Conservation (phyloP, 306 rosid genomes). For the Cicer judaicum region DNA sequence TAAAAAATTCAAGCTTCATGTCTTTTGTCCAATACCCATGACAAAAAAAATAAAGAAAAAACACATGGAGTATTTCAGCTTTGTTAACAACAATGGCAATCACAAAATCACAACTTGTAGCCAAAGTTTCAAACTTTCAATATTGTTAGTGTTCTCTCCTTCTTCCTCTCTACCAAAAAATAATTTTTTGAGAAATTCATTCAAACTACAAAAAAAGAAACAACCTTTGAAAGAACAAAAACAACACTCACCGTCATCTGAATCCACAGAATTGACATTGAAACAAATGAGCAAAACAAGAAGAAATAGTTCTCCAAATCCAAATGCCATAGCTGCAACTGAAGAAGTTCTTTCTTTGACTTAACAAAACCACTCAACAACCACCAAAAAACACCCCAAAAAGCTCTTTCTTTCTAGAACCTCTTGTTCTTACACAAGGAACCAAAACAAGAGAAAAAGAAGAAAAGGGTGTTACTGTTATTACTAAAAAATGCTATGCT, state of each 20-base stretch:
- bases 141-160: background rate
- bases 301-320: constrained; percentile 51
- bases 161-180: background rate
- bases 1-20: constrained; percentile 3
- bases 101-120: constrained; percentile 25
- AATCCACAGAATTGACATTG: constrained; percentile 59
- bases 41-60: constrained; percentile 28
- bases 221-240: constrained; percentile 6
- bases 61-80: constrained; percentile 35
- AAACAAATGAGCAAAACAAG: constrained; percentile 54
- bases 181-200: background rate
- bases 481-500: background rate
- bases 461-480: background rate
- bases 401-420: constrained; percentile 33
- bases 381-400: constrained; percentile 2
- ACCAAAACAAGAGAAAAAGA: constrained; percentile 9
- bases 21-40: constrained; percentile 23
- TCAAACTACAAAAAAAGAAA: background rate
- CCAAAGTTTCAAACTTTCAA: constrained; percentile 40
- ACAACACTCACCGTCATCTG: constrained; percentile 80
- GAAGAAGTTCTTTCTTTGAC: constrained; percentile 17
- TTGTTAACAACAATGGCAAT: constrained; percentile 27
- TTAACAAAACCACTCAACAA: constrained; percentile 30
- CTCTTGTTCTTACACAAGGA: constrained; percentile 18
- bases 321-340: constrained; percentile 61